phyloP scores from a whole-genome alignment of 1,284 basidiomycete species.

The Pisolithus thermaeus region DNA sequence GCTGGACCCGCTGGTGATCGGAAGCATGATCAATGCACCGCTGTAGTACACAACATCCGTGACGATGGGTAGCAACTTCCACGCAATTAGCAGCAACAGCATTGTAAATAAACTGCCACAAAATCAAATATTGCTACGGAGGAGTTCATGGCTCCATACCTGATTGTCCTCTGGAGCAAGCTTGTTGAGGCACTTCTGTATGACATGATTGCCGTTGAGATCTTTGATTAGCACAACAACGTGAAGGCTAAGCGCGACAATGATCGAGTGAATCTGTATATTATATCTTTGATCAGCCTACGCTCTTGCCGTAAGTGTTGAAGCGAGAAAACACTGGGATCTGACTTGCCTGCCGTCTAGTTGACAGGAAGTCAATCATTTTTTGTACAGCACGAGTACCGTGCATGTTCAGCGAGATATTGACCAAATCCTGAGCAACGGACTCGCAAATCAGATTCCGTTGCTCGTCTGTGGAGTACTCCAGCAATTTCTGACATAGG shows the following conservation, averaged over 20 bases:
- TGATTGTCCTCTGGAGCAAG: constrained; percentile 97
- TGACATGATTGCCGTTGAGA: constrained; percentile 98
- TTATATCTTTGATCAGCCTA: constrained; percentile 77
- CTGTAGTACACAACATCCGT: constrained; percentile 98
- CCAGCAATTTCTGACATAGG: constrained; percentile 96
- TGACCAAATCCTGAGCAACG: constrained; percentile 94
- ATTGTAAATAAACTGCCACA: constrained; percentile 91
- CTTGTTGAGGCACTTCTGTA: constrained; percentile 99
- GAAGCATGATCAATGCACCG: constrained; percentile 99
- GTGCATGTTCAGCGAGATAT: constrained; percentile 99
- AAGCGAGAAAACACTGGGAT: constrained; percentile 23
- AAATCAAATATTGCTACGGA: constrained; percentile 3
- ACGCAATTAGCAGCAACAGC: constrained; percentile 98
- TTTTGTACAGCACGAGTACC: constrained; percentile 99
- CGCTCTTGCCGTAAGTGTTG: constrained; percentile 36
- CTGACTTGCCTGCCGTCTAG: constrained; percentile 78
- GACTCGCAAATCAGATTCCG: constrained; percentile 96
- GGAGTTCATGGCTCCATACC: constrained; percentile 35
- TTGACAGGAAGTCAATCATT: constrained; percentile 99
- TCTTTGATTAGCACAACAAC: constrained; percentile 99
- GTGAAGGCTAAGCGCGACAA: constrained; percentile 93
- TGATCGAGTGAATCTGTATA: constrained; percentile 95
- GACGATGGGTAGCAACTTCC: constrained; percentile 98
- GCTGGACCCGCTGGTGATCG: constrained; percentile 90
- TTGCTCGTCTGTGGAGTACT: constrained; percentile 97